These are phyloP conservation scores for Lactarius tabidus DNA, from an alignment of 768 basidiomycete species.

Conservation along the genomic window DNA sequence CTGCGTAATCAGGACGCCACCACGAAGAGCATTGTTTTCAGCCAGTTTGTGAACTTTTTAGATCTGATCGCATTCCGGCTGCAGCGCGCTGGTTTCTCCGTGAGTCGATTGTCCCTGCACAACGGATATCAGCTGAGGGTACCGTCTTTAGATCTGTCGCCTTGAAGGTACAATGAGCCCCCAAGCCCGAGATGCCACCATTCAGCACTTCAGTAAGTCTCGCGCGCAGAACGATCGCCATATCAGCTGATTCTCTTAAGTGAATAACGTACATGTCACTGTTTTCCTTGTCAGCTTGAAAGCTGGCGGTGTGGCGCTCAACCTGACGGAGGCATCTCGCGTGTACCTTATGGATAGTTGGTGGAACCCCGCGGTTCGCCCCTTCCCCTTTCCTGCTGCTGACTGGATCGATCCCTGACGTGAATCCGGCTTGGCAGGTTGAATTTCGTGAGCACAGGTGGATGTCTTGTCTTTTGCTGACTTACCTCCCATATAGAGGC, in stretches of 20 bases:
- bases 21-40: constrained; percentile 95
- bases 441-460: constrained; percentile 63
- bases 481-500: constrained; percentile 54
- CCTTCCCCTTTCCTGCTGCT: not conserved
- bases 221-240: constrained; percentile 1
- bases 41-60: constrained; percentile 90
- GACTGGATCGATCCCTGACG: not conserved
- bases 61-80: constrained; percentile 92
- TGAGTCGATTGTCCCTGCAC: constrained; percentile 34
- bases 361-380: constrained; percentile 91
- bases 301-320: constrained; percentile 91
- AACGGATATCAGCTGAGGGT: constrained; percentile 14
- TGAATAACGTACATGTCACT: constrained; percentile 90
- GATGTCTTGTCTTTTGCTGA: not conserved
- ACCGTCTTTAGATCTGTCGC: constrained; percentile 67
- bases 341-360: constrained; percentile 97
- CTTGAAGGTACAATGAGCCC: constrained; percentile 98
- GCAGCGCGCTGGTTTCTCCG: constrained; percentile 88
- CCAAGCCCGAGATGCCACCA: constrained; percentile 89
- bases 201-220: constrained; percentile 83
- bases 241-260: constrained; percentile 36
- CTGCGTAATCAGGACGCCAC: constrained; percentile 80
- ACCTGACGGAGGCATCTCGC: constrained; percentile 85
- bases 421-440: constrained; percentile 40
- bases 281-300: constrained; percentile 97